phyloP scores from a whole-genome alignment of 2,329 filamentous ascomycete genomes.

The Venturia carpophila region DNA sequence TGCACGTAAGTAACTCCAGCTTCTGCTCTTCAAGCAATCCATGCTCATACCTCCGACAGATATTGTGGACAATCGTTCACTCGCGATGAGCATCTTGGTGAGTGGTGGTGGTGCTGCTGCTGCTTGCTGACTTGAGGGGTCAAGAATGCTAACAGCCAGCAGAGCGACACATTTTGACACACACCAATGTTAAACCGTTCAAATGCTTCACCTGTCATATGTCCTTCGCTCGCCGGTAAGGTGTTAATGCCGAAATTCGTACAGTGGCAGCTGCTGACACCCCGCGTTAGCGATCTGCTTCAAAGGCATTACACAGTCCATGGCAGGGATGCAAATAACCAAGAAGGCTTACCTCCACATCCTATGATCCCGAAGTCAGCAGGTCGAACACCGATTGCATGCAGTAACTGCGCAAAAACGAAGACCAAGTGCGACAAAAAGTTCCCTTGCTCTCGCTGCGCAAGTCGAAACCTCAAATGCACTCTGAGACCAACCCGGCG shows the following conservation, averaged over 20 bases:
- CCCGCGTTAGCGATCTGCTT: constrained; percentile 38
- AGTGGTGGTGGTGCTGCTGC: neutral
- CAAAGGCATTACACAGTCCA: constrained; percentile 47
- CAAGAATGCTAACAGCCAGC: constrained; percentile 23
- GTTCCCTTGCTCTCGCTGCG: constrained; percentile 46
- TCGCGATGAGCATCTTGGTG: constrained; percentile 43
- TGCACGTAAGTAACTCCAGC: constrained; percentile 31
- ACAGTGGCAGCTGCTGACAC: neutral
- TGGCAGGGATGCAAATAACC: constrained; percentile 42
- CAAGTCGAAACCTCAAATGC: constrained; percentile 42
- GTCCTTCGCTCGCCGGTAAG: constrained; percentile 46
- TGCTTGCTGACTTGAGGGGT: neutral
- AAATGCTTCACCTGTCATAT: constrained; percentile 49
- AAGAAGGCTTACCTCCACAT: constrained; percentile 40
- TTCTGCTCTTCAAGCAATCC: neutral
- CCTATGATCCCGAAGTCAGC: constrained; percentile 46
- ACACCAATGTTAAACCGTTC: constrained; percentile 49
- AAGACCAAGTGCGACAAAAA: constrained; percentile 50
- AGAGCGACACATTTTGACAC: constrained; percentile 42
- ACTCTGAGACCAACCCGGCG: constrained; percentile 41
- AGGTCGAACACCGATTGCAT: constrained; percentile 45
- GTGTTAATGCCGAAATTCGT: constrained; percentile 17
- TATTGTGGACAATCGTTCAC: constrained; percentile 48
- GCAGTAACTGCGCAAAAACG: constrained; percentile 47
- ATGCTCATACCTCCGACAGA: neutral